phyloP scores from a whole-genome alignment of 2,329 filamentous ascomycete genomes.

The Salinomyces thailandicus region DNA sequence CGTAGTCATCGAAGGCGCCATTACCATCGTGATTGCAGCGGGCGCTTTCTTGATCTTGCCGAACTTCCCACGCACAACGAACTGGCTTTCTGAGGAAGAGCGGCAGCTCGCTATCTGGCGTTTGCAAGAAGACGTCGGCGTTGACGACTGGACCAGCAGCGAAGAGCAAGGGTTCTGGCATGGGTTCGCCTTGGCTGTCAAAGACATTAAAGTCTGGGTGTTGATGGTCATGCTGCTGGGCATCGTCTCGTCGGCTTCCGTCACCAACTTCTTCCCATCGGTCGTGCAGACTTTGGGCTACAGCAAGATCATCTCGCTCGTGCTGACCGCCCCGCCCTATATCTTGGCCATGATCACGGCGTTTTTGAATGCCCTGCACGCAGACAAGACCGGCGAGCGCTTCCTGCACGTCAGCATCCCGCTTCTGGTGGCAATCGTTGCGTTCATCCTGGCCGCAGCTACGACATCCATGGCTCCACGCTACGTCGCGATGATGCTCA shows the following conservation, averaged over 20 bases:
- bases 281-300: conserved; percentile 27
- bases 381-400: conserved; percentile 31
- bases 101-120: conserved; percentile 22
- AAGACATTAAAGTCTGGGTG: conserved; percentile 27
- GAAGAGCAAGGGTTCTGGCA: conserved; percentile 24
- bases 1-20: conserved; percentile 16
- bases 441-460: conserved; percentile 23
- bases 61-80: conserved; percentile 27
- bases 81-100: conserved; percentile 23
- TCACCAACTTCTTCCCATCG: conserved; percentile 26
- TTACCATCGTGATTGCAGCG: conserved; percentile 25
- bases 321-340: conserved; percentile 28
- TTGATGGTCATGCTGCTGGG: conserved; percentile 28
- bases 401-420: conserved; percentile 30
- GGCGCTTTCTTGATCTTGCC: conserved; percentile 27
- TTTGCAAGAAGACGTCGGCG: conserved; percentile 24
- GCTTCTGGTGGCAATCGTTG: conserved; percentile 19
- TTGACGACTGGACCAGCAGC: conserved; percentile 22
- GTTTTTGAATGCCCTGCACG: conserved; percentile 29
- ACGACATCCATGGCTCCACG: conserved; percentile 22
- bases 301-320: conserved; percentile 21
- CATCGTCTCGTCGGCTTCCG: conserved; percentile 24
- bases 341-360: conserved; percentile 24
- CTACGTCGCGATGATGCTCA: conserved; percentile 27
- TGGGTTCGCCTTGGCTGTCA: conserved; percentile 22